These are phyloP conservation scores for Russula brevipes DNA, from an alignment of 768 basidiomycete genomes.

Conservation along the genomic window DNA sequence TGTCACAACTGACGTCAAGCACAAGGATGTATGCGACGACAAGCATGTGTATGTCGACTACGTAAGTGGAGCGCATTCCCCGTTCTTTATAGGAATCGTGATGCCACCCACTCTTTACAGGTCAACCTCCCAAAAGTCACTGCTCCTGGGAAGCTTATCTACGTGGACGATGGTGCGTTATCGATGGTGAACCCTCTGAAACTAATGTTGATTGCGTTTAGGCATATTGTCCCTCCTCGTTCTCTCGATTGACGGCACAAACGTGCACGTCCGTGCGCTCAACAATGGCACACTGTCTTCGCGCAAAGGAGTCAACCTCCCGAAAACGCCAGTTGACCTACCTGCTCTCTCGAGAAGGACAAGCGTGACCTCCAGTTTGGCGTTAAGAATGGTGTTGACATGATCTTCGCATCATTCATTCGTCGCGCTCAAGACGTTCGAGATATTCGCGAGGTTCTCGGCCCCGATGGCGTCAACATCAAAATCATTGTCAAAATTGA, in stretches of 20 bases:
- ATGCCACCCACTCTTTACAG: conserved; percentile 36
- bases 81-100: not conserved
- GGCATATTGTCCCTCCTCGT: conserved; percentile 92
- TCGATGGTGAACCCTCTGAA: not conserved
- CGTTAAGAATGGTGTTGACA: conserved; percentile 97
- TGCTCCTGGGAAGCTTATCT: conserved; percentile 94
- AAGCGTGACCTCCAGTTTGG: conserved; percentile 92
- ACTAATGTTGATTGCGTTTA: conserved; percentile 26
- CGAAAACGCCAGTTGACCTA: conserved; percentile 95
- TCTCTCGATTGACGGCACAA: conserved; percentile 75
- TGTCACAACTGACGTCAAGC: conserved; percentile 78
- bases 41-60: conserved; percentile 93
- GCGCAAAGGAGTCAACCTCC: conserved; percentile 98
- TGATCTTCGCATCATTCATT: conserved; percentile 99
- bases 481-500: conserved; percentile 99
- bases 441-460: conserved; percentile 90
- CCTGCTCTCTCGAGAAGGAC: conserved; percentile 97
- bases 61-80: conserved; percentile 42
- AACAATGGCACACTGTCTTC: conserved; percentile 93
- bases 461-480: conserved; percentile 91
- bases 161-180: conserved; percentile 84
- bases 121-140: conserved; percentile 93
- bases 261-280: conserved; percentile 76
- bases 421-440: conserved; percentile 90
- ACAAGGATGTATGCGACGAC: conserved; percentile 73